Base-by-base conservation (phyloP, 441 rosid species). In the Manihot esculenta region DNA sequence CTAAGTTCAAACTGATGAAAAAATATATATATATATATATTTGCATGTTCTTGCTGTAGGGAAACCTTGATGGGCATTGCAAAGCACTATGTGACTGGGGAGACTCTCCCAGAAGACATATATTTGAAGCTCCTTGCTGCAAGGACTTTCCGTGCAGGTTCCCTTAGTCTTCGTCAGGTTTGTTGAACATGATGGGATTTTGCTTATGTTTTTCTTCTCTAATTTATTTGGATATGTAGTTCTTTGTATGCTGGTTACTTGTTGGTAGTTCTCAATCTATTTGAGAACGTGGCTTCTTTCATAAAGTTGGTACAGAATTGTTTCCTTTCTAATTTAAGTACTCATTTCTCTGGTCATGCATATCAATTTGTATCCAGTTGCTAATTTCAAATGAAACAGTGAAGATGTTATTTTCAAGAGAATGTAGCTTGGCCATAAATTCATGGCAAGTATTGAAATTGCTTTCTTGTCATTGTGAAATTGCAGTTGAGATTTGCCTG, bases 51-150 rank as follows among this genome's bases (percentile, higher is more conserved):
- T 57, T 78, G 50, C 70, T 65, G 67, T 78, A 94, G 96, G 87
- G 96, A 89, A 79, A 94, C 99, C 63, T 81, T 94, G 79, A 90
- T 94, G 96, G 88, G 94, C 81, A 86, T 91, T 63, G 95, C 99
- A 42, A 91, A 88, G 78, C 98, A 94, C 80, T 91, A 87, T 76
- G 84, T 85, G 79, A 89, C 97, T 69, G 93, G 93, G 64, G 93
- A 88, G 80, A 80, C 76, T 76, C 91, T 94, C 61, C 97, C 95
- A 6, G 98, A 94, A 74, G 95, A 90, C 56, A 88, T 94, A 59
- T 94, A 86, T 82, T 73, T 58, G 80, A 91, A 91, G 83, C 95
- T 94, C 69, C 90, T 94, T 2, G 97, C 99, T 59, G 99, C 99
- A 51, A 90, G 95, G 82, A 94, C 99, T 61, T 91, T 82, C 72